Percentiles rank a stretch among this genome's conserved stretches.
Conservation (phyloP, 2,329 filamentous ascomycete species). For the Xylaria sp. region DNA sequence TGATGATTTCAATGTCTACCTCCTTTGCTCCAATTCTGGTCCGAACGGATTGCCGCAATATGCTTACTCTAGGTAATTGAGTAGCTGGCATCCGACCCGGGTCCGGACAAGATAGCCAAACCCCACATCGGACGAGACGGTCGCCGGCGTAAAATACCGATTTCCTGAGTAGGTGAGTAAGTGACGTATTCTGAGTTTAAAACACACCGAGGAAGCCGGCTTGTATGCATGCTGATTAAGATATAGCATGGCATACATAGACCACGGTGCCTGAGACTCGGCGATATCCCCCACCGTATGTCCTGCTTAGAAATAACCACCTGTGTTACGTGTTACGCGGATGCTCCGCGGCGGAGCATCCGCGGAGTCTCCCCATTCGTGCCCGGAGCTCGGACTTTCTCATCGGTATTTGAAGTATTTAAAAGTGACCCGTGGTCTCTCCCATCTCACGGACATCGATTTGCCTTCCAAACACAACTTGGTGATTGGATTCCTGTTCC, state of each 20-base stretch:
- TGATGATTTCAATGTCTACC: too few relatives aligned
- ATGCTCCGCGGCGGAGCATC: too few relatives aligned
- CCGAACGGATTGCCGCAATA: neutral
- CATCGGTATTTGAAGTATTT: neutral
- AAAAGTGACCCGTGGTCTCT: neutral
- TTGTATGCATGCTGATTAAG: neutral
- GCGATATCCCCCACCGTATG: slow-evolving; percentile 8
- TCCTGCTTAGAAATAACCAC: neutral
- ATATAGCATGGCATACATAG: neutral
- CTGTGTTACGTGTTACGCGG: neutral
- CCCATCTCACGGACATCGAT: neutral
- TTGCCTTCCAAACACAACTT: too few relatives aligned
- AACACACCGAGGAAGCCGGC: neutral
- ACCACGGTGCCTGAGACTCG: too few relatives aligned
- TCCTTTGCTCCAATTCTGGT: too few relatives aligned
- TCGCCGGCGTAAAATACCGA: neutral
- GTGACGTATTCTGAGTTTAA: neutral
- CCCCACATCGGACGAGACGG: neutral
- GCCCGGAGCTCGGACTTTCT: slow-evolving; percentile 7
- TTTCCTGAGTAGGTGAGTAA: neutral
- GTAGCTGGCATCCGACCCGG: neutral
- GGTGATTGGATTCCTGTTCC: neutral
- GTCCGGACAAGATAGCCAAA: neutral
- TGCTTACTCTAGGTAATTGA: too few relatives aligned
- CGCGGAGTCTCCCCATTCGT: slow-evolving; percentile 19